phyloP scores from a whole-genome alignment of 495 filamentous ascomycete species.

The Oidiodendron maius region DNA sequence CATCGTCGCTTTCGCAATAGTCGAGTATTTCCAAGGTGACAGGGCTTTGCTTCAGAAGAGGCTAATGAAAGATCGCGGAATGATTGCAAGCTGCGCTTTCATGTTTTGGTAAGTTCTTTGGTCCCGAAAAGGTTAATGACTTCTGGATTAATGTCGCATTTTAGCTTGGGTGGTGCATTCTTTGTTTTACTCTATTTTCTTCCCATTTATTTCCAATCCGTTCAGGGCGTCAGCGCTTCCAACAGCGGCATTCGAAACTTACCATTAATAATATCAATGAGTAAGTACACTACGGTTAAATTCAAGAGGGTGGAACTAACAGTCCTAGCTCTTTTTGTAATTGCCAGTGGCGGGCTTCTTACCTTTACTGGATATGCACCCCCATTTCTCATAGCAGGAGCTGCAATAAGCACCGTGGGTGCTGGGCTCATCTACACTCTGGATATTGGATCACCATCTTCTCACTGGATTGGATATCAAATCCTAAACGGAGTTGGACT shows the following conservation, averaged over 20 bases:
- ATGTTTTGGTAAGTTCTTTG: too few species aligned
- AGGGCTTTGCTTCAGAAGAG: constrained; percentile 60
- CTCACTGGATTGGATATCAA: constrained; percentile 21
- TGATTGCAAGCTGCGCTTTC: constrained; percentile 44
- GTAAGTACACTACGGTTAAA: too few species aligned
- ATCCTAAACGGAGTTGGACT: constrained; percentile 16
- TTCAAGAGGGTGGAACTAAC: too few species aligned
- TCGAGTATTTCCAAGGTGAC: constrained; percentile 61
- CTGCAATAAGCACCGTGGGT: constrained; percentile 25
- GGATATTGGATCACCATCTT: constrained; percentile 1
- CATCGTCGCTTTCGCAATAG: constrained; percentile 47
- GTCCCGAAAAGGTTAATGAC: constrained; percentile 25
- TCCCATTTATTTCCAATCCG: constrained; percentile 77
- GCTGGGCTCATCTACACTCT: constrained; percentile 27
- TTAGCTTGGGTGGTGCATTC: constrained; percentile 45
- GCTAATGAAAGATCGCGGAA: constrained; percentile 56
- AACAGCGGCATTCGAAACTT: constrained; percentile 11
- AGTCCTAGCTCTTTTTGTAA: too few species aligned
- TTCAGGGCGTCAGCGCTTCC: constrained; percentile 45
- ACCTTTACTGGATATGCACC: too few species aligned
- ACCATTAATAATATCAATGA: too few species aligned
- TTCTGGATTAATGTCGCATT: neutral
- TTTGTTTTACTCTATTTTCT: constrained; percentile 58
- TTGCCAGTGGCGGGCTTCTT: too few species aligned
- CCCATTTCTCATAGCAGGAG: constrained; percentile 29